Evolutionary conservation across 345 rosid genomes (phyloP), one percentile per base, ranked within the genome.

Genomic region (Citrus unshiu): DNA sequence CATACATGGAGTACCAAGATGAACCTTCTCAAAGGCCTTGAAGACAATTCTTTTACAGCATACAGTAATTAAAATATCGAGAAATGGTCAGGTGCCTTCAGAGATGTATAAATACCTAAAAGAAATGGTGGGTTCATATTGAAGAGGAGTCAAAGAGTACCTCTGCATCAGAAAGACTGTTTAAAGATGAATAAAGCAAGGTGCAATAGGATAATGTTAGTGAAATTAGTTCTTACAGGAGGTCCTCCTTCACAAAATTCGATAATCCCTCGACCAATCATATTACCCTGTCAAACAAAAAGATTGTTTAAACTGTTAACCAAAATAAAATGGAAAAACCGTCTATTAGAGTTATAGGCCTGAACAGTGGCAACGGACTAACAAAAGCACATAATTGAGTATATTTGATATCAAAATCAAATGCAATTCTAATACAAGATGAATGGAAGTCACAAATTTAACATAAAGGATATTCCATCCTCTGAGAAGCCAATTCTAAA

Each of bases 191-290:
- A 35, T 25, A 72, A n/a, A 72, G 25, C 54, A 54, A 27, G 63
- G n/a, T 25, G 43, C 43, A 40, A 39, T 27, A 71, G 49, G 40
- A 59, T 18, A 73, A 39, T 12, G 46, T 57, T 12, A 8, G 27
- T 73, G n/a, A 49, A 78, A 81, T 72, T 49, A 70, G 68, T 68
- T 73, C 92, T 89, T 88, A 95, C 98, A 77, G 83, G 84, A 56
- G 98, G 98, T n/a, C 85, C 98, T 77, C 89, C 97, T 46, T 90
- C 94, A 78, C 97, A 95, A 73, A 93, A 88, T 82, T 95, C 95
- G 76, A 95, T 77, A 77, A 95, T 30, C 75, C 90, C 97, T 70
- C 90, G 91, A 77, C 90, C 98, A 81, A 95, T 69, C 91, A 92
- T 63, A 85, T 72, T 84, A 79, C 98, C 98, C 89, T 95, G 86